These are phyloP conservation scores for Leptomonas seymouri DNA, from an alignment of 208 protist species.

Conservation along the genomic window DNA sequence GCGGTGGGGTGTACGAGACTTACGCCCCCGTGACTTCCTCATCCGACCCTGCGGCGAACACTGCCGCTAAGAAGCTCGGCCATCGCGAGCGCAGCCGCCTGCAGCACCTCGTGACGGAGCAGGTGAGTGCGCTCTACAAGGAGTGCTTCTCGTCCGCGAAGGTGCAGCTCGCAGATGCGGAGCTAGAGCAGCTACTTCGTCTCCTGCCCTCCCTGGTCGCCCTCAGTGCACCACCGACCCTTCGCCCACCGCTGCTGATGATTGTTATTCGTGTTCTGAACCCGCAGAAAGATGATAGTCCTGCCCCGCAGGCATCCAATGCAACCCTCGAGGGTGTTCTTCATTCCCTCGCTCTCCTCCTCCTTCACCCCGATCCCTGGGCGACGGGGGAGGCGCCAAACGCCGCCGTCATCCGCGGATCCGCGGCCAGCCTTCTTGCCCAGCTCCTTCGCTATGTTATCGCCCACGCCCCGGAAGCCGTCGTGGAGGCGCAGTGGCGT, in stretches of 20 bases:
- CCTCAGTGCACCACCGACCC: constrained; percentile 19
- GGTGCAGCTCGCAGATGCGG: constrained; percentile 15
- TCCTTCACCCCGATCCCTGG: constrained; percentile 31
- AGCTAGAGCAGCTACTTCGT: constrained; percentile 19
- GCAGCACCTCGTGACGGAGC: constrained; percentile 8
- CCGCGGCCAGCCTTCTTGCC: constrained; percentile 16
- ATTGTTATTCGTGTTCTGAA: constrained; percentile 9
- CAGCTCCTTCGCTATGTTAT: constrained; percentile 22
- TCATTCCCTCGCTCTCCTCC: constrained; percentile 14
- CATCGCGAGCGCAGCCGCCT: constrained; percentile 18
- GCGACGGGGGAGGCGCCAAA: constrained; percentile 4
- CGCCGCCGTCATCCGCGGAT: constrained; percentile 14
- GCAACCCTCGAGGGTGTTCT: constrained; percentile 2
- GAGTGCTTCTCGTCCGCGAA: neutral
- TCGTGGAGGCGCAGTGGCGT: constrained; percentile 30
- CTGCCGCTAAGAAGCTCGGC: constrained; percentile 1
- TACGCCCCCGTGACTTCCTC: constrained; percentile 3
- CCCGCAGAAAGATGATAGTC: constrained; percentile 2
- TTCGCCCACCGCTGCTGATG: constrained; percentile 19
- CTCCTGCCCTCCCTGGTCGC: constrained; percentile 34
- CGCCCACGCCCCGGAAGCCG: constrained; percentile 15
- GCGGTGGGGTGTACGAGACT: constrained; percentile 19
- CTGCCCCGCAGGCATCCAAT: neutral
- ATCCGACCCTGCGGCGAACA: neutral
- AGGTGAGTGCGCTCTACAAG: constrained; percentile 23